Conservation (phyloP, 2,329 filamentous ascomycete genomes). For the Diplodia intermedia region DNA sequence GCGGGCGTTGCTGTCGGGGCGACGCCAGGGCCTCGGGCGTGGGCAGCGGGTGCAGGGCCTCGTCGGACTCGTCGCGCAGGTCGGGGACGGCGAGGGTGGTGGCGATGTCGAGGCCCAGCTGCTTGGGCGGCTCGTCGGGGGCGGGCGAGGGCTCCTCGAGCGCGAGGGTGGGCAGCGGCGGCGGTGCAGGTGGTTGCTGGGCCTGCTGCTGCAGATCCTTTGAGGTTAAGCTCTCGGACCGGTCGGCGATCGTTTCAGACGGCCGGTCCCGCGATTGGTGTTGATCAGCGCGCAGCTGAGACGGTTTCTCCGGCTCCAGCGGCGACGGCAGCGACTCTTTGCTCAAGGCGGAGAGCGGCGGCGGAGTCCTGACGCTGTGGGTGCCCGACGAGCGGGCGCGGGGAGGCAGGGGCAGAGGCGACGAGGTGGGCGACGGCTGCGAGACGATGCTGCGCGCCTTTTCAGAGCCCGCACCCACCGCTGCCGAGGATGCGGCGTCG, state of each 20-base stretch:
- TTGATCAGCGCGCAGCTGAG: conserved; percentile 18
- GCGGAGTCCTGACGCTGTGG: not conserved
- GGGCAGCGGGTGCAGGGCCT: conserved; percentile 31
- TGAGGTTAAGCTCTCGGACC: conserved; percentile 36
- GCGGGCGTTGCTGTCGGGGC: conserved; percentile 27
- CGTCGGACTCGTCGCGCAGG: conserved; percentile 29
- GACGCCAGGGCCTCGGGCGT: conserved; percentile 29
- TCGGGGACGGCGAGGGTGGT: conserved; percentile 6
- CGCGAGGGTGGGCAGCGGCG: conserved; percentile 40
- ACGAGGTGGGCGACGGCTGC: conserved; percentile 15
- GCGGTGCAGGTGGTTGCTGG: conserved; percentile 33
- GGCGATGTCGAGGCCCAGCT: conserved; percentile 33
- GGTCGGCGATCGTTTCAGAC: conserved; percentile 33
- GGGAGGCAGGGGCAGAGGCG: conserved; percentile 12
- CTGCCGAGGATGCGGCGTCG: conserved; percentile 15
- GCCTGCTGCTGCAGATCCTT: conserved; percentile 37
- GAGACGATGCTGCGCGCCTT: conserved; percentile 24
- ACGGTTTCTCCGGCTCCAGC: conserved; percentile 20
- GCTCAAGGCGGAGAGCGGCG: conserved; percentile 14
- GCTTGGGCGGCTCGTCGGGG: conserved; percentile 39
- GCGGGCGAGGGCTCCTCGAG: conserved; percentile 47
- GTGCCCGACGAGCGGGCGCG: conserved; percentile 18
- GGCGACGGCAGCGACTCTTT: conserved; percentile 25
- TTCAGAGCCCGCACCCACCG: conserved; percentile 1
- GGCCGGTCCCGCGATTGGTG: conserved; percentile 31